phyloP scores from a whole-genome alignment of 495 filamentous ascomycete genomes.

The Aspergillus steynii region DNA sequence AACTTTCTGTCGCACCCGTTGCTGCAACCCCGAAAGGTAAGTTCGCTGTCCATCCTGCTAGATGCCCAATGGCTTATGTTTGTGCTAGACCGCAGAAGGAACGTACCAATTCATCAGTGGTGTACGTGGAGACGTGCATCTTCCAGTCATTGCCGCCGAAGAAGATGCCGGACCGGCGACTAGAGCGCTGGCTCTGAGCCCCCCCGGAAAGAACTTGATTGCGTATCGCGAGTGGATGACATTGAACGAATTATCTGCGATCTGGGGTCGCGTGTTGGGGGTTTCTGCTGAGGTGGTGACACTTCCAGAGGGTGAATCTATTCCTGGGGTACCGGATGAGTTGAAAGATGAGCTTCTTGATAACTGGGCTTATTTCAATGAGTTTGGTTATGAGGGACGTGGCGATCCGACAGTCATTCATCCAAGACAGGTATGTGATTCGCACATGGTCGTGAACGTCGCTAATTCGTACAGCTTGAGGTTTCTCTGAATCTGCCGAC shows the following conservation, averaged over 20 bases:
- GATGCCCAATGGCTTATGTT: not conserved
- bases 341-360: conserved; percentile 7
- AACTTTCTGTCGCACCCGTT: conserved; percentile 25
- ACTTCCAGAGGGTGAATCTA: conserved; percentile 6
- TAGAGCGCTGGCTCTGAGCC: conserved; percentile 27
- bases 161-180: conserved; percentile 36
- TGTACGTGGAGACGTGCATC: not conserved
- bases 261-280: conserved; percentile 23
- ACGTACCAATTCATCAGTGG: not conserved
- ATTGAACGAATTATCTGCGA: conserved; percentile 26
- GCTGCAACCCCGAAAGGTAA: not conserved
- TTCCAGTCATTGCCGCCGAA: conserved; percentile 10
- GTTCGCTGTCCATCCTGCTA: not conserved
- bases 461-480: not conserved
- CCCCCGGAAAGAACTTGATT: conserved; percentile 31
- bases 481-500: not conserved
- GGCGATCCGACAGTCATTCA: conserved; percentile 1
- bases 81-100: not conserved
- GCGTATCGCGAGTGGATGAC: conserved; percentile 29
- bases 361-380: conserved; percentile 14
- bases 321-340: conserved; percentile 1
- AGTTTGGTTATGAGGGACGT: conserved; percentile 16
- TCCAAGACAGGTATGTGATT: conserved; percentile 3
- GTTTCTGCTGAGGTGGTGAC: conserved; percentile 10
- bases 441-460: not conserved